phyloP scores from a whole-genome alignment of 768 basidiomycete genomes.

The Pisolithus marmoratus region DNA sequence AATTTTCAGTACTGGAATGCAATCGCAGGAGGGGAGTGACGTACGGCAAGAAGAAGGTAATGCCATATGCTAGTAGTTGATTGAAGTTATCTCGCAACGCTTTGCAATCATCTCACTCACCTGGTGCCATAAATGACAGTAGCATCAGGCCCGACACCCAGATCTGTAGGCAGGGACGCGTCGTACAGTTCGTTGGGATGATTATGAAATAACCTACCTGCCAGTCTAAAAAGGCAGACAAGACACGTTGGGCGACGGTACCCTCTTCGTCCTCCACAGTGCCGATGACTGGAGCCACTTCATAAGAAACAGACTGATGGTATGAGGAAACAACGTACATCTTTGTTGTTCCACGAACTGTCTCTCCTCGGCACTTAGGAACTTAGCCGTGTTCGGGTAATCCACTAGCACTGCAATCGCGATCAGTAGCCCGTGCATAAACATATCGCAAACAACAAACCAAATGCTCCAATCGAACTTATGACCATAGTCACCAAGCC shows the following conservation, averaged over 20 bases:
- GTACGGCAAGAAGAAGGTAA: conserved; percentile 59
- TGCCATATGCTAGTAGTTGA: conserved; percentile 46
- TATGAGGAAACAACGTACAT: conserved; percentile 30
- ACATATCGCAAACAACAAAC: conserved; percentile 21
- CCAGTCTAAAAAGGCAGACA: conserved; percentile 56
- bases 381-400: too few relatives aligned
- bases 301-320: not conserved
- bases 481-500: conserved; percentile 55
- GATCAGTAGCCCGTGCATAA: not conserved
- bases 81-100: not conserved
- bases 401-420: conserved; percentile 46
- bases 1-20: conserved; percentile 18
- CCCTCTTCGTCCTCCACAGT: conserved; percentile 47
- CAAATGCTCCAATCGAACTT: conserved; percentile 44
- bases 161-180: conserved; percentile 20
- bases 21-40: conserved; percentile 19
- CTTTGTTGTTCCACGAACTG: conserved; percentile 49
- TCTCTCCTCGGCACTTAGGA: conserved; percentile 58
- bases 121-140: conserved; percentile 50
- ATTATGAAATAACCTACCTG: conserved; percentile 33
- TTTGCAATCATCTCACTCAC: conserved; percentile 33
- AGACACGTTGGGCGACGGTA: conserved; percentile 48
- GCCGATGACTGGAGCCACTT: conserved; percentile 46
- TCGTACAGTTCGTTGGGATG: not conserved
- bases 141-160: conserved; percentile 55